Evolutionary conservation across 1,284 basidiomycete genomes (phyloP).

Genomic region (Puccinia triticina): DNA sequence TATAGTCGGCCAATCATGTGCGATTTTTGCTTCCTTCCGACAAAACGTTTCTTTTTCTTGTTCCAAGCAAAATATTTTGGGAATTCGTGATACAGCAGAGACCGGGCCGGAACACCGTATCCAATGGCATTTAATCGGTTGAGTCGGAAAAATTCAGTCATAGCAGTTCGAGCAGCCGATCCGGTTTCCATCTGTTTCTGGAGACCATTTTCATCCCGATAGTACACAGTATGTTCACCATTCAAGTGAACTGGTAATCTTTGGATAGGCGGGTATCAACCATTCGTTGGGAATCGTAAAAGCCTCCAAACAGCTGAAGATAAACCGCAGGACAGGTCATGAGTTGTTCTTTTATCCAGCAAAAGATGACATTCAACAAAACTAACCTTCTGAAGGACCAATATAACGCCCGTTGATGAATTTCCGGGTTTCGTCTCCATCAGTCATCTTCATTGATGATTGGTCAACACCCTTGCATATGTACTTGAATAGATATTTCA

Average conservation of each 20-base stretch:
- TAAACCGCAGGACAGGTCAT: too few relatives aligned
- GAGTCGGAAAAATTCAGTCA: conserved; percentile 22
- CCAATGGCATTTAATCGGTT: neutral
- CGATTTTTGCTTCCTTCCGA: neutral
- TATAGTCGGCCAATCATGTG: conserved; percentile 1
- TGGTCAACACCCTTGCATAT: too few relatives aligned
- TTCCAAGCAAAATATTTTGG: neutral
- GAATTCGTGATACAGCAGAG: neutral
- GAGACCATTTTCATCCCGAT: neutral
- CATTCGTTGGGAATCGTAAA: neutral
- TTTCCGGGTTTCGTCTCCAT: too few relatives aligned
- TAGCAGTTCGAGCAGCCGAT: neutral
- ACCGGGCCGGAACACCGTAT: neutral
- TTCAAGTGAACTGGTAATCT: conserved; percentile 7
- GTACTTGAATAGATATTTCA: too few relatives aligned
- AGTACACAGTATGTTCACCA: conserved; percentile 11
- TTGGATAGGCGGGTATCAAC: neutral
- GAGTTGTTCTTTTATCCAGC: too few relatives aligned
- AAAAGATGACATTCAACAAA: too few relatives aligned
- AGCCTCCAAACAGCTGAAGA: conserved; percentile 54
- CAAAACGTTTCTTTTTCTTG: neutral
- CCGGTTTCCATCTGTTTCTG: neutral
- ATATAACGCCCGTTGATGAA: too few relatives aligned
- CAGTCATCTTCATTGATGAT: too few relatives aligned
- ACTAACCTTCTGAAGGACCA: too few relatives aligned